Evolutionary conservation across 345 rosid species (phyloP).

Genomic region (Erodium maritimum): DNA sequence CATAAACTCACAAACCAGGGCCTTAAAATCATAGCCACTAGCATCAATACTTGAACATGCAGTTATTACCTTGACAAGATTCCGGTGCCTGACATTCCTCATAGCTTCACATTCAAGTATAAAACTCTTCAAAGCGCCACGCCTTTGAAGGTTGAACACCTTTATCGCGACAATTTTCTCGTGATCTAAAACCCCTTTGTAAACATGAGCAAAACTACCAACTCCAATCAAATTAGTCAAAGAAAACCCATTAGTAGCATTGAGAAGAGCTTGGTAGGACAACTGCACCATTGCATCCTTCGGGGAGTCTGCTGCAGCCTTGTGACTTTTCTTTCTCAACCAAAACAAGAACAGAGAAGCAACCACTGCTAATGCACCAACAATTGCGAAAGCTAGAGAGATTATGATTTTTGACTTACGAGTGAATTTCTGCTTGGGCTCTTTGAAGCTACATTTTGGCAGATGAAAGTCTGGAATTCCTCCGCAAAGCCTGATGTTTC

Average conservation of each 20-base stretch:
- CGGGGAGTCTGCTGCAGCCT: not conserved
- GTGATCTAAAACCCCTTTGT: constrained; percentile 14
- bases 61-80: constrained; percentile 18
- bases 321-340: constrained; percentile 1
- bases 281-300: not conserved
- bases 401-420: not conserved
- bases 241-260: constrained; percentile 22
- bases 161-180: constrained; percentile 11
- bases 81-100: constrained; percentile 15
- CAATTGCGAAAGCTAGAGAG: not conserved
- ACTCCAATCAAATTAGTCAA: constrained; percentile 11
- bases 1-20: constrained; percentile 16
- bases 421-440: not conserved
- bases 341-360: not conserved
- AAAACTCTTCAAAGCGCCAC: constrained; percentile 20
- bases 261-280: constrained; percentile 14
- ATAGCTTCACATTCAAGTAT: constrained; percentile 17
- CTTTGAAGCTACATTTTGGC: constrained; percentile 7
- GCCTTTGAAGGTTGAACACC: constrained; percentile 11
- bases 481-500: constrained; percentile 29
- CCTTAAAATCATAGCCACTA: constrained; percentile 19
- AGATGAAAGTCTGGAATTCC: constrained; percentile 14
- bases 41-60: constrained; percentile 15
- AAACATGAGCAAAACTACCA: constrained; percentile 19
- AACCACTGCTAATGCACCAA: not conserved